Evolutionary conservation across 495 filamentous ascomycete genomes (phyloP).

Genomic region (Lasiosphaeria ovina): DNA sequence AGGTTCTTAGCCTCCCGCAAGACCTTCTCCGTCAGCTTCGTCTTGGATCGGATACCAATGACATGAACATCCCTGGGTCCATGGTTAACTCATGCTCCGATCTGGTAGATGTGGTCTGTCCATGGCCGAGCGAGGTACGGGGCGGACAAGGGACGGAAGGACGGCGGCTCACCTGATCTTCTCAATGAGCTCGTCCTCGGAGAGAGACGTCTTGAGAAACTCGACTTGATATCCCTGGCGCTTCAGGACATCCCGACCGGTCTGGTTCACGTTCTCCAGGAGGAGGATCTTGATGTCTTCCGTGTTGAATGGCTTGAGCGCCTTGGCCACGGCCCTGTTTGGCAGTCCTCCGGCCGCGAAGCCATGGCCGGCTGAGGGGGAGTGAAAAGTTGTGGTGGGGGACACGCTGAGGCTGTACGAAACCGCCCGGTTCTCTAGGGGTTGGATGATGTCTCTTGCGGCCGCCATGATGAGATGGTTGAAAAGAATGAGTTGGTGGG

Average conservation of each 20-base stretch:
- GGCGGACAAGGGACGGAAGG: constrained; percentile 10
- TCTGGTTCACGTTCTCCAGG: constrained; percentile 93
- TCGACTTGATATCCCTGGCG: constrained; percentile 96
- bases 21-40: constrained; percentile 83
- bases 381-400: constrained; percentile 64
- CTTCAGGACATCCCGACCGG: constrained; percentile 75
- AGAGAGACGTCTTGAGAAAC: constrained; percentile 79
- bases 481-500: neutral
- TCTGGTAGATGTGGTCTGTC: too few relatives aligned
- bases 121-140: too few relatives aligned
- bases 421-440: constrained; percentile 31
- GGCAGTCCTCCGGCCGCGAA: constrained; percentile 12
- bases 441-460: constrained; percentile 39
- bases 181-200: constrained; percentile 91
- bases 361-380: constrained; percentile 44
- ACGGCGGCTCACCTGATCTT: constrained; percentile 75
- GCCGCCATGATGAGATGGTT: constrained; percentile 35
- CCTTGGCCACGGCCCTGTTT: constrained; percentile 54
- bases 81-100: too few relatives aligned
- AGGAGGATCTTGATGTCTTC: constrained; percentile 95
- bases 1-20: constrained; percentile 88
- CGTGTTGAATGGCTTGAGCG: constrained; percentile 91
- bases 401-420: constrained; percentile 51
- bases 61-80: constrained; percentile 81
- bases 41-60: constrained; percentile 98